Evolutionary conservation across 2,329 filamentous ascomycete species (phyloP).

Genomic region (Arthrobotrys sphaeroides): DNA sequence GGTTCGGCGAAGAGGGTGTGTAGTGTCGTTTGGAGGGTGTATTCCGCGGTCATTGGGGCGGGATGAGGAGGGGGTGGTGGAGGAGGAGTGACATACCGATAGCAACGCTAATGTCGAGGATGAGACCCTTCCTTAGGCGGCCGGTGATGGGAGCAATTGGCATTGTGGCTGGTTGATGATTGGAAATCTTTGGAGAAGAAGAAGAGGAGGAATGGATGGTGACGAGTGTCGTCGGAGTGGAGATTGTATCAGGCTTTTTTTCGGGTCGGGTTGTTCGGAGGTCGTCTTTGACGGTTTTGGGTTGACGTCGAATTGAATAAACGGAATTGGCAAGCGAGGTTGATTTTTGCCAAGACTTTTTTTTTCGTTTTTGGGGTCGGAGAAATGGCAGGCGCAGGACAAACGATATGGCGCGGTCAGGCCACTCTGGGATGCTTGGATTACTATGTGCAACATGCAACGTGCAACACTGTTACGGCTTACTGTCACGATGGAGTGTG

Average conservation of each 20-base stretch:
- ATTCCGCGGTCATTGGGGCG: too few species aligned
- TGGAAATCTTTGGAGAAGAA: background rate
- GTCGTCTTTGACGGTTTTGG: conserved; percentile 7
- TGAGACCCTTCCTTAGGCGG: conserved; percentile 71
- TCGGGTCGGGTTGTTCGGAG: background rate
- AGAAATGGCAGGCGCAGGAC: background rate
- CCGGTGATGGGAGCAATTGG: conserved; percentile 56
- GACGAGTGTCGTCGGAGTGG: background rate
- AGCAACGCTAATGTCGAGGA: conserved; percentile 73
- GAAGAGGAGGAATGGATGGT: background rate
- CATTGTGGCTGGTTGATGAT: conserved; percentile 48
- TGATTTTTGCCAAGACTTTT: conserved; percentile 44
- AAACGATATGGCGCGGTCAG: background rate
- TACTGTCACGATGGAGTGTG: too few species aligned
- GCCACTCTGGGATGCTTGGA: conserved; percentile 8
- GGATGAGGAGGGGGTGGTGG: background rate
- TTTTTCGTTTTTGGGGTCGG: conserved; percentile 4
- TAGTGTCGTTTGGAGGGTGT: too few species aligned
- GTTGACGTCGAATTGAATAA: conserved; percentile 13
- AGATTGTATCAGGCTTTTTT: background rate
- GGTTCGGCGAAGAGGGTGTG: too few species aligned
- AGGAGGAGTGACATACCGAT: conserved; percentile 66
- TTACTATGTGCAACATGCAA: background rate
- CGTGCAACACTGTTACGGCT: background rate
- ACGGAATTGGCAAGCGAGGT: background rate